Conservation (phyloP, 805 yeast genomes). For the Candida odintsovae region DNA sequence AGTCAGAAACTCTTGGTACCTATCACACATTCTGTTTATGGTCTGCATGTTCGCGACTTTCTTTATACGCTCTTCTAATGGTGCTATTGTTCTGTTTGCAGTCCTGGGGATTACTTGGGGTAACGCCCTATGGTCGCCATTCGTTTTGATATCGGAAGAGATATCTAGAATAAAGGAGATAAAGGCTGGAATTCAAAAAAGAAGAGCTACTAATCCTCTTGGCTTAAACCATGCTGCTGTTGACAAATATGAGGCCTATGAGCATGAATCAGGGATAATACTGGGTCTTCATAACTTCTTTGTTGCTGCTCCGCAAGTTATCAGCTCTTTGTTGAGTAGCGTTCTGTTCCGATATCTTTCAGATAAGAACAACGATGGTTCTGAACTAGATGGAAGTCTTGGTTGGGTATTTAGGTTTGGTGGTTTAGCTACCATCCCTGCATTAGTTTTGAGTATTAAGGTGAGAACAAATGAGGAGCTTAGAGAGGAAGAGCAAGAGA, state of each 20-base stretch:
- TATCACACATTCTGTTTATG: constrained; percentile 45
- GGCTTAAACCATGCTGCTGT: constrained; percentile 16
- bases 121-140: constrained; percentile 61
- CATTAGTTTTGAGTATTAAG: constrained; percentile 35
- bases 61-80: constrained; percentile 32
- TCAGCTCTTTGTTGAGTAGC: constrained; percentile 43
- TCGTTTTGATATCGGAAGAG: constrained; percentile 54
- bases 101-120: constrained; percentile 62
- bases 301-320: constrained; percentile 53
- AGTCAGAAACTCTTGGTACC: constrained; percentile 42
- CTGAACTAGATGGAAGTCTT: constrained; percentile 34
- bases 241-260: constrained; percentile 33
- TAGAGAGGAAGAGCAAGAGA: constrained; percentile 25
- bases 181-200: constrained; percentile 27
- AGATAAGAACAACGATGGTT: constrained; percentile 16
- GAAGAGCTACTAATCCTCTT: background rate
- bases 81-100: constrained; percentile 44
- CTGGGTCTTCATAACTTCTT: constrained; percentile 54
- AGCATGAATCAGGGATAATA: constrained; percentile 51
- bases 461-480: constrained; percentile 38
- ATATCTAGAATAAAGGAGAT: constrained; percentile 45
- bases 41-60: constrained; percentile 43
- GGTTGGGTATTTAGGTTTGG: constrained; percentile 57
- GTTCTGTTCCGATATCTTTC: constrained; percentile 37
- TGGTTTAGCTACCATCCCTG: constrained; percentile 44